Base-by-base conservation (phyloP, 192 early-diverging fungal species). In the Coemansia sp. region DNA sequence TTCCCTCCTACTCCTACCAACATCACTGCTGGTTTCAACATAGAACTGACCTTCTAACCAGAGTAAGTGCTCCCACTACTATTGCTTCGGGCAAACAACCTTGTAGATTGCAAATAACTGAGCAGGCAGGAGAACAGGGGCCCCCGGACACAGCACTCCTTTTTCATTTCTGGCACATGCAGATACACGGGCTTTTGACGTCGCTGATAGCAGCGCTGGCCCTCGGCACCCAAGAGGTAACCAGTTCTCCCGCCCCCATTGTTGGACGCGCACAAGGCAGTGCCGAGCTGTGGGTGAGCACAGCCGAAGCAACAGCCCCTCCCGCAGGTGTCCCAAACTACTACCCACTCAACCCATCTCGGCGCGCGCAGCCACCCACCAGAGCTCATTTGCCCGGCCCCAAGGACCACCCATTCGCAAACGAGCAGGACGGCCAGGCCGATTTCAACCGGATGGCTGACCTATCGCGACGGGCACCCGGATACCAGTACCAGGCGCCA, bases 301-400 rank as follows among this genome's bases (percentile, higher is more conserved):
- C 68, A 12, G 39, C 62, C 14, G 62, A 54, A 19, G 36, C 21
- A 5, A 45, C 52, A 1, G 32, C 12, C 16, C 42, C 48, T 4
- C 65, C 65, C 1, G 57, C 57, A 10, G 58, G 65, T 1, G 40
- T 68, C 10, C 53, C 65, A 3, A 12, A 25, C 16, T 22, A 35
- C 7, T 62, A 51, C 22, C 23, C 44, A 9, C 38, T 34, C 19
- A 36, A 43, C 5, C 48, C 38, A 5, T 33, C 40, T 5, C 56
- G 62, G 28, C 53, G 28, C 3, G 48, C 68, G 13, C 68, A 72
- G 53, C 54, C 68, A 19, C 68, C 68, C 20, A 65, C 57, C 54
- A 62, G 62, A 13, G 57, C 38, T 22, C 57, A 72, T 28, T 39
- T 65, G 9, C 53, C 62, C 0, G 36, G 38, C 0, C 53, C 57